Base-by-base conservation (phyloP, 371 early-diverging fungal genomes). In the Mucor mucedo region DNA sequence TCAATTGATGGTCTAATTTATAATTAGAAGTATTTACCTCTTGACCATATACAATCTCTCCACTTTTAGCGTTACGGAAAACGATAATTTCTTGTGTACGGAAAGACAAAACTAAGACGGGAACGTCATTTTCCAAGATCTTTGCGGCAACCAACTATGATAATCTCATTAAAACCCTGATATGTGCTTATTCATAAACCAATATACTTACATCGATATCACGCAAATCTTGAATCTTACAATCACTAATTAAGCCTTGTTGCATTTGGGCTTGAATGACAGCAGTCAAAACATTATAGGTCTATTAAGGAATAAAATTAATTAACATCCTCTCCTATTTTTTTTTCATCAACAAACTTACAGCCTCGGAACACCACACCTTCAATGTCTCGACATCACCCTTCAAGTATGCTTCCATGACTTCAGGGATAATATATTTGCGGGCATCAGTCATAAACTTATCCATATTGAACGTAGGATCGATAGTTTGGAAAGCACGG, bases 361-460 rank as follows among this genome's bases (percentile, higher is more conserved):
- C 85, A 52, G 91, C 93, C 80, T 97, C 99, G 29, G 93, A 93
- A 77, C 95, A 95, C 97, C 97, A 98, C 57, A 89, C 71, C 70
- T 89, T 89, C 52, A 98, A 80, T 3, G 93, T 89, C 45, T 84
- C 90, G 3, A 84, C 79, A 68, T 98, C 97, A 41, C 93, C 89
- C 65, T 89, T 88, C 58, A 97, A 71, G 60, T 95, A 96, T 2
- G 97, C 96, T 67, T 98, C 99, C 80, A 98, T 86, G 53, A 98
- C 75, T 70, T 98, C 99, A n/a, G 99, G 98, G 65, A 98, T 81
- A 58, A 95, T 93, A 65, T 87, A 97, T 73, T 91, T 90, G 61
- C 95, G 90, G 41, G 90, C 90, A 65, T 98, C 97, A 72, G 83
- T 86, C 83, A 97, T 76, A 71, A 97, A 98, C 33, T 71, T 79